These are phyloP conservation scores for Recurvomyces mirabilis DNA, from an alignment of 495 filamentous ascomycete genomes.

Conservation along the genomic window DNA sequence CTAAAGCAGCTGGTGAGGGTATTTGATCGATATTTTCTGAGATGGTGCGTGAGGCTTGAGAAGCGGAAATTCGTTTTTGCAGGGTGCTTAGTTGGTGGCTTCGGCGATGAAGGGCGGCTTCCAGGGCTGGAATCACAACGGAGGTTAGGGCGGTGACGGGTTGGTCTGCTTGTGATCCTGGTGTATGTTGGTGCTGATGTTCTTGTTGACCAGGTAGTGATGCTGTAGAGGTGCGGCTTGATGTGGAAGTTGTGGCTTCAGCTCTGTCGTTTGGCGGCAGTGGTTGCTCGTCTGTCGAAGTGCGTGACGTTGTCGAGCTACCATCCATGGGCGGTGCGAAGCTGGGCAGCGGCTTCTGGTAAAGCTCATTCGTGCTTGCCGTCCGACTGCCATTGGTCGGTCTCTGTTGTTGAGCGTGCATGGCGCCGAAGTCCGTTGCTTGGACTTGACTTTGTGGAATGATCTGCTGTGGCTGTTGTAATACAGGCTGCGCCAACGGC, in stretches of 20 bases:
- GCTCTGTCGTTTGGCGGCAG: too few species aligned
- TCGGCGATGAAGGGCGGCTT: constrained; percentile 74
- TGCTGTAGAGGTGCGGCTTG: constrained; percentile 17
- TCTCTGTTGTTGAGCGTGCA: constrained; percentile 7
- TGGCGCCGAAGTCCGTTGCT: too few species aligned
- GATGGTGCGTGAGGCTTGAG: constrained; percentile 21
- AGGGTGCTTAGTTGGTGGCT: constrained; percentile 51
- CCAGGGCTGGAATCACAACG: constrained; percentile 82
- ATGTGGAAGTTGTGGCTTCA: too few species aligned
- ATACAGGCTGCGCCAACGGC: constrained; percentile 5
- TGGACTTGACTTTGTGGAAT: too few species aligned
- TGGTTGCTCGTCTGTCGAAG: too few species aligned
- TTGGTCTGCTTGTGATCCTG: constrained; percentile 25
- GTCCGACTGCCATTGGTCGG: neutral
- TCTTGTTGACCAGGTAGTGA: constrained; percentile 5
- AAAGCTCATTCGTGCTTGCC: constrained; percentile 22
- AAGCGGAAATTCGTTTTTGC: constrained; percentile 33
- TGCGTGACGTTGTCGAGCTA: constrained; percentile 13
- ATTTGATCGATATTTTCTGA: neutral
- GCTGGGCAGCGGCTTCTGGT: constrained; percentile 18
- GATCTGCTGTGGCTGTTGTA: too few species aligned
- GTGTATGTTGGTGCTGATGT: constrained; percentile 21
- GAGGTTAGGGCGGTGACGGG: constrained; percentile 54
- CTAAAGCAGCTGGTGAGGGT: constrained; percentile 29
- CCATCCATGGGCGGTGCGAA: constrained; percentile 3